phyloP scores from a whole-genome alignment of 202 grass and related monocot genomes.

The Zoysia matrella region DNA sequence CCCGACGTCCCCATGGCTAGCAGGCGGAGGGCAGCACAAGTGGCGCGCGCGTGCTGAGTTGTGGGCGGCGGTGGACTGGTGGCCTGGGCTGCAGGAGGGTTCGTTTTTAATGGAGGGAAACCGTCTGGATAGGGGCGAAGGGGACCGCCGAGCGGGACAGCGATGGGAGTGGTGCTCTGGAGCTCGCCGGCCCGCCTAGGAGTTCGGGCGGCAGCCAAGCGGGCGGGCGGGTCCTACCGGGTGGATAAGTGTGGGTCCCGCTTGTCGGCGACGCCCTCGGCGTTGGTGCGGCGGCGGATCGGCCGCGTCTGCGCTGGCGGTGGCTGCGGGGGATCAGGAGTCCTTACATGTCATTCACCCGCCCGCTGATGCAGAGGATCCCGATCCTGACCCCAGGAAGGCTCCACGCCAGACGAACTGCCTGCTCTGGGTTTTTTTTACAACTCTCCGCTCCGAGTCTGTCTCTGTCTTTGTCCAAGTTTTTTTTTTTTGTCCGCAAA shows the following conservation, averaged over 20 bases:
- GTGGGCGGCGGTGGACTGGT: conserved; percentile 13
- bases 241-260: conserved; percentile 9
- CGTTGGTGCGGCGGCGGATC: conserved; percentile 23
- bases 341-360: too few relatives aligned
- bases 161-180: conserved; percentile 53
- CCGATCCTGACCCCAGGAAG: too few relatives aligned
- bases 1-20: conserved; percentile 68
- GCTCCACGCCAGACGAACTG: background rate
- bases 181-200: conserved; percentile 27
- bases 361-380: too few relatives aligned
- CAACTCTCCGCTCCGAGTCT: background rate
- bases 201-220: background rate
- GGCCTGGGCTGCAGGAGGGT: conserved; percentile 26
- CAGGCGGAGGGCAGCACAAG: background rate
- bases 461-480: background rate
- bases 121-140: conserved; percentile 20
- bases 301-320: conserved; percentile 18
- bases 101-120: conserved; percentile 33
- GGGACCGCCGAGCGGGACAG: conserved; percentile 22
- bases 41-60: background rate
- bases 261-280: conserved; percentile 19
- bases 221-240: conserved; percentile 9
- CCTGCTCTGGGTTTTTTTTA: background rate
- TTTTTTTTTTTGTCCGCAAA: too few relatives aligned
- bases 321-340: background rate